Evolutionary conservation across 1,284 basidiomycete genomes (phyloP).

Genomic region (Phellopilus nigrolimitatus): DNA sequence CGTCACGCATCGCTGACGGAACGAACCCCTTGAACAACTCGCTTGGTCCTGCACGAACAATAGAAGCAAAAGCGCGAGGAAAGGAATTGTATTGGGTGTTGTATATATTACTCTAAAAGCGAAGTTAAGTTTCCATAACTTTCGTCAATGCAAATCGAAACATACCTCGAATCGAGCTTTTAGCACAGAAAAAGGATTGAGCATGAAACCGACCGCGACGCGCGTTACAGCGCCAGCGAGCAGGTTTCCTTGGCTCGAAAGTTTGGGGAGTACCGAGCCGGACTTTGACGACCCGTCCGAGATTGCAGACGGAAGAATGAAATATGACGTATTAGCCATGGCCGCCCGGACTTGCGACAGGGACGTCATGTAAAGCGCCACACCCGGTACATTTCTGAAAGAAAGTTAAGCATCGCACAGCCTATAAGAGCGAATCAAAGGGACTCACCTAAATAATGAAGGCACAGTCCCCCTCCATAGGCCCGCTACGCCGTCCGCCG

Average conservation of each 20-base stretch:
- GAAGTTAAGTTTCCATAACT: not conserved
- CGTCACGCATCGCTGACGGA: slow-evolving; percentile 89
- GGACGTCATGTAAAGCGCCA: slow-evolving; percentile 88
- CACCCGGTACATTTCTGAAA: slow-evolving; percentile 84
- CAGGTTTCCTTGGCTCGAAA: slow-evolving; percentile 81
- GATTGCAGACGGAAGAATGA: slow-evolving; percentile 32
- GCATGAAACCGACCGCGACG: slow-evolving; percentile 78
- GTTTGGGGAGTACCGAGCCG: slow-evolving; percentile 67
- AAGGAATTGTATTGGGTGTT: slow-evolving; percentile 59
- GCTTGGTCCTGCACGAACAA: slow-evolving; percentile 69
- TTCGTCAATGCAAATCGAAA: slow-evolving; percentile 9
- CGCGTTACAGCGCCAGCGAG: slow-evolving; percentile 85
- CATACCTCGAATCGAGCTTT: slow-evolving; percentile 93
- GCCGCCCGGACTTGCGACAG: slow-evolving; percentile 72
- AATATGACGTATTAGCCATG: slow-evolving; percentile 65
- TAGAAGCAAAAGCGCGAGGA: slow-evolving; percentile 52
- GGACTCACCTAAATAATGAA: slow-evolving; percentile 64
- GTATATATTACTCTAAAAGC: slow-evolving; percentile 71
- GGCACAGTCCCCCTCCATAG: slow-evolving; percentile 87
- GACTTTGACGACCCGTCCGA: slow-evolving; percentile 22
- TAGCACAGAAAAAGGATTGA: slow-evolving; percentile 92
- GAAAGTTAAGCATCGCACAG: not conserved
- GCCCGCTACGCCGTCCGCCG: slow-evolving; percentile 57
- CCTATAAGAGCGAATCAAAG: not conserved
- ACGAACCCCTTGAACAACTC: slow-evolving; percentile 87